phyloP scores from a whole-genome alignment of 768 basidiomycete species.

The Auriscalpium vulgare region DNA sequence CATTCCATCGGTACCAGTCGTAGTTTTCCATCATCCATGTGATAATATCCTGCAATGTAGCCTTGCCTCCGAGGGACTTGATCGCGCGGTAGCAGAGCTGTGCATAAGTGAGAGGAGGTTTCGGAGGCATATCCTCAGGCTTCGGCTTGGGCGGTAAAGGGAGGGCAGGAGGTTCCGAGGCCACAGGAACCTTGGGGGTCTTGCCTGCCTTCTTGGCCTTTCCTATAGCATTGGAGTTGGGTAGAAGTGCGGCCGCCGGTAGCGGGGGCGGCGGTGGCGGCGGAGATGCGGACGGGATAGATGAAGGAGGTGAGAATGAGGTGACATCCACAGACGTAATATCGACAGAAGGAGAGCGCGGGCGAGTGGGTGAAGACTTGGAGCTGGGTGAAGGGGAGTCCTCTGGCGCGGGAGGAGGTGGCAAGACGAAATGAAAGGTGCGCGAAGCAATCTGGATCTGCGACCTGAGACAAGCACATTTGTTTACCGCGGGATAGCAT shows the following conservation, averaged over 20 bases:
- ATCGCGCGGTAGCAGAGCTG: constrained; percentile 88
- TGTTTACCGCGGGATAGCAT: no score
- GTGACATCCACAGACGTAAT: constrained; percentile 68
- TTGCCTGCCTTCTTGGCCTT: constrained; percentile 9
- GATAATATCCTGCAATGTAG: constrained; percentile 88
- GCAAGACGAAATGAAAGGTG: constrained; percentile 94
- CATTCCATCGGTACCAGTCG: constrained; percentile 86
- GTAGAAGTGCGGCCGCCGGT: constrained; percentile 45
- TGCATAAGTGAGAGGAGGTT: constrained; percentile 86
- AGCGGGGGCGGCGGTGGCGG: constrained; percentile 44
- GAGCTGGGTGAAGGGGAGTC: constrained; percentile 79
- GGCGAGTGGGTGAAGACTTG: constrained; percentile 51
- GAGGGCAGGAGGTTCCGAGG: constrained; percentile 25
- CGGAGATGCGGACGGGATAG: constrained; percentile 69
- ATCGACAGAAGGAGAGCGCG: constrained; percentile 75
- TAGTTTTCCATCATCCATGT: constrained; percentile 84
- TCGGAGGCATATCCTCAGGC: constrained; percentile 76
- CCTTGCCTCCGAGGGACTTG: constrained; percentile 71
- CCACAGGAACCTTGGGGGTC: constrained; percentile 8
- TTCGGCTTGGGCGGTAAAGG: constrained; percentile 34
- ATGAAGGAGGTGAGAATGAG: constrained; percentile 68
- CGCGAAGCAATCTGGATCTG: constrained; percentile 97
- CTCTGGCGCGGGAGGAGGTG: constrained; percentile 74
- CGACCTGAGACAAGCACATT: constrained; percentile 42
- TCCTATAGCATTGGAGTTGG: constrained; percentile 53